Evolutionary conservation across 441 rosid genomes (phyloP).

Genomic region (Viola pubescens): DNA sequence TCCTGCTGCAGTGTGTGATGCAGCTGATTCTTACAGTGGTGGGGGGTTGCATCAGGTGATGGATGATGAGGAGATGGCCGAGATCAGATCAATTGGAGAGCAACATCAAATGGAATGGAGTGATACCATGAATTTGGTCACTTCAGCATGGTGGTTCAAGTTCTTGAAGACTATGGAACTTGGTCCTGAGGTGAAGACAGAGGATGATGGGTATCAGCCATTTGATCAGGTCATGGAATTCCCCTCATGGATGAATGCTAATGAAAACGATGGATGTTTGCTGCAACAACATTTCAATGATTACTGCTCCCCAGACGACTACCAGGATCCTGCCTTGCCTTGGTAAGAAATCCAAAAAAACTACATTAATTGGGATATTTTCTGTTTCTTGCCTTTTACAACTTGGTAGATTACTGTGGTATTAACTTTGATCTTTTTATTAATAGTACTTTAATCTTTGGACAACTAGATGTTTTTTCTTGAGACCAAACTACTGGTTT

Average conservation of each 20-base stretch:
- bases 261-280: constrained; percentile 49
- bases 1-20: constrained; percentile 21
- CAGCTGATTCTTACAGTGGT: constrained; percentile 25
- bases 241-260: constrained; percentile 64
- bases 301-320: constrained; percentile 39
- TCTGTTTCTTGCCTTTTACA: constrained; percentile 10
- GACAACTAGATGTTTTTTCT: too few relatives aligned
- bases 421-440: too few relatives aligned
- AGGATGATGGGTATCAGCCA: constrained; percentile 48
- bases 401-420: background rate
- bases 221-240: constrained; percentile 72
- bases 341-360: constrained; percentile 35
- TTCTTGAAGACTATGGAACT: constrained; percentile 61
- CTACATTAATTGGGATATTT: background rate
- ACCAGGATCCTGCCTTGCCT: constrained; percentile 66
- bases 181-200: constrained; percentile 30
- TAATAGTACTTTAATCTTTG: too few relatives aligned
- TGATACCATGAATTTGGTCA: constrained; percentile 63
- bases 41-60: constrained; percentile 44
- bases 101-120: constrained; percentile 76
- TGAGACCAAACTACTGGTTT: background rate
- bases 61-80: constrained; percentile 63
- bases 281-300: constrained; percentile 45
- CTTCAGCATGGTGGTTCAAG: constrained; percentile 92
- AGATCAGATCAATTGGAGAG: constrained; percentile 71